These are phyloP conservation scores for Ophiostoma ulmi DNA, from an alignment of 2,329 filamentous ascomycete species.

Conservation along the genomic window DNA sequence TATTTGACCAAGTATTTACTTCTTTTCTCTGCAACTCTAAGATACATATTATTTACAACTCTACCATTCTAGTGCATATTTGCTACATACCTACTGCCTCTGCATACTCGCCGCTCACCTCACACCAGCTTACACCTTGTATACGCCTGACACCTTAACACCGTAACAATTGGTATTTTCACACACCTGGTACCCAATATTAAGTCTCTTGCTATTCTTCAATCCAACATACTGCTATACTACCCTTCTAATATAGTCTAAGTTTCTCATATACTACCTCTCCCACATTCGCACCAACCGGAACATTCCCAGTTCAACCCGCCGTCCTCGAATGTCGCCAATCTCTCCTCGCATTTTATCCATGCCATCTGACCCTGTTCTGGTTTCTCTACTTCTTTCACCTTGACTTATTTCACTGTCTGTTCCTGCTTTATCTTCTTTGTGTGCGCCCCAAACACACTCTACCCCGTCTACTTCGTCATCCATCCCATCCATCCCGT, in stretches of 20 bases:
- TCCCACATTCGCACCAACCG: conserved; percentile 9
- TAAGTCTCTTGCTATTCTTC: not conserved
- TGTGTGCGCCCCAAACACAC: not conserved
- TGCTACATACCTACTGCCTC: not conserved
- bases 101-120: not conserved
- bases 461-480: not conserved
- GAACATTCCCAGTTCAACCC: conserved; percentile 2
- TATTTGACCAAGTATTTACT: not conserved
- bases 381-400: not conserved
- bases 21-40: not conserved
- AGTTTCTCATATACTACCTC: not conserved
- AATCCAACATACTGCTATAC: not conserved
- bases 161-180: not conserved
- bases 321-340: conserved; percentile 12
- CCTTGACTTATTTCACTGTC: not conserved
- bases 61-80: not conserved
- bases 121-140: not conserved
- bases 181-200: not conserved
- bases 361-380: conserved; percentile 9
- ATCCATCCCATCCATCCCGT: not conserved
- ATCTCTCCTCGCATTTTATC: conserved; percentile 10
- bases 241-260: not conserved
- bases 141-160: not conserved
- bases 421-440: not conserved
- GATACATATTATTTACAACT: not conserved